These are phyloP conservation scores for Zarea fungicola DNA, from an alignment of 2,329 filamentous ascomycete species.

Conservation along the genomic window DNA sequence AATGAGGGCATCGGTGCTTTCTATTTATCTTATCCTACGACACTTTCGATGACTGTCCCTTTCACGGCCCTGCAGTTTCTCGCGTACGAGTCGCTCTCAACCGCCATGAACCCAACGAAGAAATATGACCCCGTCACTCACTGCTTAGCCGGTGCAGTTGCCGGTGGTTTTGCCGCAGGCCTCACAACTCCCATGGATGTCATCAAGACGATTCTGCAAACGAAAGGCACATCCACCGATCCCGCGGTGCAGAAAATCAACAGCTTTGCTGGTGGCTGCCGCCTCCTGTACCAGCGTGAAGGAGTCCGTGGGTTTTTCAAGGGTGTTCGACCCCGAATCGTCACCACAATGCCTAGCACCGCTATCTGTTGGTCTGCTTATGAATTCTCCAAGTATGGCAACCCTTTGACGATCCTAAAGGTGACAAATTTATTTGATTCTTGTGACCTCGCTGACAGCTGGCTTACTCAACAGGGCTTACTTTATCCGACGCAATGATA, in stretches of 20 bases:
- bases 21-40: slow-evolving; percentile 98
- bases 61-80: slow-evolving; percentile 97
- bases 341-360: slow-evolving; percentile 97
- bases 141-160: slow-evolving; percentile 85
- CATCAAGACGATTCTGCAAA: slow-evolving; percentile 96
- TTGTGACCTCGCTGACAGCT: background rate
- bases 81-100: slow-evolving; percentile 94
- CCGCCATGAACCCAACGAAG: slow-evolving; percentile 80
- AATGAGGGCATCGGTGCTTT: slow-evolving; percentile 87
- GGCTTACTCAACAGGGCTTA: slow-evolving; percentile 44
- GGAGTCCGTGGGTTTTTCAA: slow-evolving; percentile 87
- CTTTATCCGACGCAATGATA: slow-evolving; percentile 52
- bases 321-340: slow-evolving; percentile 81
- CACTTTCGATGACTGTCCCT: slow-evolving; percentile 95
- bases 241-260: slow-evolving; percentile 79
- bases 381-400: slow-evolving; percentile 59
- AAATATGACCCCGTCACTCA: slow-evolving; percentile 91
- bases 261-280: slow-evolving; percentile 72
- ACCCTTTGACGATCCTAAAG: background rate
- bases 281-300: slow-evolving; percentile 76
- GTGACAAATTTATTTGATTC: background rate
- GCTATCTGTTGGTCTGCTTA: slow-evolving; percentile 96
- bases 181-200: slow-evolving; percentile 96
- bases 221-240: slow-evolving; percentile 77
- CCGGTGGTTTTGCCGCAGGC: slow-evolving; percentile 87